Evolutionary conservation across 2,329 filamentous ascomycete genomes (phyloP).

Genomic region (Metarhizium sp.): DNA sequence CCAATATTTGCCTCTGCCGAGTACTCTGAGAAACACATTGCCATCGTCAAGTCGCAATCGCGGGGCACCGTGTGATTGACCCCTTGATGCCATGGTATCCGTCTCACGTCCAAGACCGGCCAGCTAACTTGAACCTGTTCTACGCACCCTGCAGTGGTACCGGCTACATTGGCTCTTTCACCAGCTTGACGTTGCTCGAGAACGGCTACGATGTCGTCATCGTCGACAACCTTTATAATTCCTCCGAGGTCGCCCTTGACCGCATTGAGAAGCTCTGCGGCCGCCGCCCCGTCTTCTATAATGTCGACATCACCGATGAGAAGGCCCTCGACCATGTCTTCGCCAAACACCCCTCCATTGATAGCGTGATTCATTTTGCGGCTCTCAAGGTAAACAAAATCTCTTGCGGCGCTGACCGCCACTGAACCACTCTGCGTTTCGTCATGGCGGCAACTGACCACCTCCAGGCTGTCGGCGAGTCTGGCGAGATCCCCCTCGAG

Average conservation of each 20-base stretch:
- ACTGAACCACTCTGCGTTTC: not conserved
- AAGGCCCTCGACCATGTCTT: slow-evolving; percentile 79
- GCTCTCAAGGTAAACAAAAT: slow-evolving; percentile 66
- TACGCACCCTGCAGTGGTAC: slow-evolving; percentile 60
- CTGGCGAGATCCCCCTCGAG: slow-evolving; percentile 83
- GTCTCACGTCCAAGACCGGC: not conserved
- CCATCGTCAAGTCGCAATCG: not conserved
- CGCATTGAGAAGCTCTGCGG: slow-evolving; percentile 91
- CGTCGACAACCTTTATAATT: slow-evolving; percentile 95
- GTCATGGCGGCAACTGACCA: not conserved
- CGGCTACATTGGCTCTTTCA: slow-evolving; percentile 99
- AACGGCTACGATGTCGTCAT: slow-evolving; percentile 96
- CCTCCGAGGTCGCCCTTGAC: slow-evolving; percentile 80
- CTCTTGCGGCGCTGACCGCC: not conserved
- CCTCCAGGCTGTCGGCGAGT: slow-evolving; percentile 83
- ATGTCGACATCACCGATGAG: slow-evolving; percentile 83
- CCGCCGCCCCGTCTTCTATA: slow-evolving; percentile 75
- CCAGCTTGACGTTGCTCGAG: slow-evolving; percentile 80
- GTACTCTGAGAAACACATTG: not conserved
- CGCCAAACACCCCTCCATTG: slow-evolving; percentile 79
- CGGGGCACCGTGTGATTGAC: not conserved
- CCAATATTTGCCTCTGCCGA: slow-evolving; percentile 9
- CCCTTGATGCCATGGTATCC: not conserved
- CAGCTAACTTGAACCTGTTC: not conserved
- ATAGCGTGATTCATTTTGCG: slow-evolving; percentile 98